Percentiles rank a stretch among this genome's conserved stretches.
These are phyloP conservation scores for Teunomyces kruisii DNA, from an alignment of 805 yeast genomes.

Conservation along the genomic window DNA sequence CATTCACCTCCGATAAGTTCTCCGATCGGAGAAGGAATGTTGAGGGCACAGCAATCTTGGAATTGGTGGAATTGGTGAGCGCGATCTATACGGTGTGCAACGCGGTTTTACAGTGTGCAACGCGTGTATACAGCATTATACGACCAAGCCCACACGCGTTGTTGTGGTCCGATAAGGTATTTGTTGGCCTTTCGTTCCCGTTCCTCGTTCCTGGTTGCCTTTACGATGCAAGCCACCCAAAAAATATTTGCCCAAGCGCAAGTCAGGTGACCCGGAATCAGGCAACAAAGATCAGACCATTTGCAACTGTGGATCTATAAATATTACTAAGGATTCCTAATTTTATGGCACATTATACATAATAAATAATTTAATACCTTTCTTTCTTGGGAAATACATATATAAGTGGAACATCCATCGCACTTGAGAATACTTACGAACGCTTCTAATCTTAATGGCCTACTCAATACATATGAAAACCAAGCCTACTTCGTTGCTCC, in stretches of 20 bases:
- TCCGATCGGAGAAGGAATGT: not conserved
- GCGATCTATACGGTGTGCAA: too few relatives aligned
- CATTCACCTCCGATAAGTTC: not conserved
- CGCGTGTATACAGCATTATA: not conserved
- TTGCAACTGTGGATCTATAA: constrained; percentile 7
- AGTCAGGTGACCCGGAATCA: constrained; percentile 1
- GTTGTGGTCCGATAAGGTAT: not conserved
- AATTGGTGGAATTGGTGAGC: too few relatives aligned
- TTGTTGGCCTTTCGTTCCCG: not conserved
- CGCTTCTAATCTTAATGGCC: not conserved
- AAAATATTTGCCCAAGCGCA: not conserved
- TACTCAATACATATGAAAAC: constrained; percentile 21
- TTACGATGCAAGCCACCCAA: not conserved
- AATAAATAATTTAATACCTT: too few relatives aligned
- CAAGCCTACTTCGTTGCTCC: constrained; percentile 25
- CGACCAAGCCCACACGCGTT: not conserved
- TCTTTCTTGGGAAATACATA: too few relatives aligned
- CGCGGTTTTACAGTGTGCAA: not conserved
- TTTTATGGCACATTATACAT: not conserved
- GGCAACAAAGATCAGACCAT: constrained; percentile 6
- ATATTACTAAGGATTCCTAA: constrained; percentile 1
- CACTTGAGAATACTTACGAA: not conserved
- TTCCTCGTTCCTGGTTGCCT: constrained; percentile 4
- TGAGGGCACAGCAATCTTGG: too few relatives aligned
- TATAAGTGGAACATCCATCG: not conserved